Conservation (phyloP, 495 filamentous ascomycete genomes). For the Lophium mytilinum region DNA sequence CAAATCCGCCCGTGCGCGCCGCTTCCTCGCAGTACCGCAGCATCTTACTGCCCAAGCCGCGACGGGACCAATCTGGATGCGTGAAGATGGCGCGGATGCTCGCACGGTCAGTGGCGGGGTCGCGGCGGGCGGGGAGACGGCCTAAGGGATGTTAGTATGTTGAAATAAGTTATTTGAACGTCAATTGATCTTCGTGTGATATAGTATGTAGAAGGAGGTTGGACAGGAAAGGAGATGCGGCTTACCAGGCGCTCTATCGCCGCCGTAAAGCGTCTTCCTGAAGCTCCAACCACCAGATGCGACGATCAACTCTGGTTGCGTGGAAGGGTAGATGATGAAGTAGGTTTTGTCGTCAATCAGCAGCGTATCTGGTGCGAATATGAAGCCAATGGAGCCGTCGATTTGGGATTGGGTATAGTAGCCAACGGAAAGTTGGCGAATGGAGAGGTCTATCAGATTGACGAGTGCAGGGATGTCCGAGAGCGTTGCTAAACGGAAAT, state of each 20-base stretch:
- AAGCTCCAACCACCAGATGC: constrained; percentile 22
- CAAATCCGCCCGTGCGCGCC: constrained; percentile 13
- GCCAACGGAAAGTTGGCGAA: constrained; percentile 1
- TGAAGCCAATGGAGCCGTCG: constrained; percentile 19
- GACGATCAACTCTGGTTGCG: constrained; percentile 2
- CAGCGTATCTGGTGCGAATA: constrained; percentile 21
- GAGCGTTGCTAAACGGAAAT: constrained; percentile 8
- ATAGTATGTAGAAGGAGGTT: too few species aligned
- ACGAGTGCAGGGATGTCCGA: constrained; percentile 13
- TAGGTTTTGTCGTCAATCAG: constrained; percentile 16
- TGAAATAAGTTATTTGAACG: too few species aligned
- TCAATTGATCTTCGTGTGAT: too few species aligned
- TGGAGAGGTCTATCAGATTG: constrained; percentile 11
- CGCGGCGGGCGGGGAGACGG: constrained; percentile 8
- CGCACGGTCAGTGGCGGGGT: constrained; percentile 9
- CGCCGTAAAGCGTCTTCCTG: constrained; percentile 17
- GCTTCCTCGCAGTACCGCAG: constrained; percentile 21
- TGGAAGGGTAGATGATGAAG: constrained; percentile 13
- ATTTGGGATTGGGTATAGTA: constrained; percentile 17
- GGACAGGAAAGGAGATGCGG: too few species aligned
- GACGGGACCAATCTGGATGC: constrained; percentile 14
- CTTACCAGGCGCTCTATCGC: constrained; percentile 9
- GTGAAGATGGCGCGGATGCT: constrained; percentile 22
- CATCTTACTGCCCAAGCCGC: constrained; percentile 21
- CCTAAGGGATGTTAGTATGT: not conserved